Conservation (phyloP, 1,139 yeast species). For the Lodderomyces margitis region DNA sequence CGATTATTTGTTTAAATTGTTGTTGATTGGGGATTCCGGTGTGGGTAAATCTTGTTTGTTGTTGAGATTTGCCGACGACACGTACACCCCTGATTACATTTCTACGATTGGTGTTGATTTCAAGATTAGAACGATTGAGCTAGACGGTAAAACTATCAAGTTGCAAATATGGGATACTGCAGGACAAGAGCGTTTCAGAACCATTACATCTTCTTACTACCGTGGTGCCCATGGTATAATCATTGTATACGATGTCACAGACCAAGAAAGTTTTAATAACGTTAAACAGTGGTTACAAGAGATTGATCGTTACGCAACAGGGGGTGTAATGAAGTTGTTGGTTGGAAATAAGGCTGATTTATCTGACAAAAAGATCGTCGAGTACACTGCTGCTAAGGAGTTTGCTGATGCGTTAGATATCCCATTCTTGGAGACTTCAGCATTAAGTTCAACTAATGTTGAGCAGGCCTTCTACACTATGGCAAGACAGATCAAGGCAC, state of each 20-base stretch:
- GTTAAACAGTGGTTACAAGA: constrained; percentile 99
- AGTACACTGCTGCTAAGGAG: constrained; percentile 94
- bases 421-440: constrained; percentile 96
- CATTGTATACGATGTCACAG: constrained; percentile 96
- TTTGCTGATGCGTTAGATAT: constrained; percentile 95
- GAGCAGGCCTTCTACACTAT: constrained; percentile 98
- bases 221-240: constrained; percentile 99
- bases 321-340: constrained; percentile 91
- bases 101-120: constrained; percentile 98
- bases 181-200: constrained; percentile 97
- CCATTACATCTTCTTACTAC: constrained; percentile 96
- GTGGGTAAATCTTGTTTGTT: constrained; percentile 96
- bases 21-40: constrained; percentile 96
- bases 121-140: constrained; percentile 93
- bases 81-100: constrained; percentile 94
- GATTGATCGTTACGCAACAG: constrained; percentile 96
- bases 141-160: constrained; percentile 96
- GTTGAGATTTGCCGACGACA: constrained; percentile 94
- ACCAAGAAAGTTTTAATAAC: constrained; percentile 94
- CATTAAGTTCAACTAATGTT: constrained; percentile 91
- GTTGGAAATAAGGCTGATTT: constrained; percentile 98
- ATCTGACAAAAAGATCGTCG: constrained; percentile 91
- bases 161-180: constrained; percentile 99
- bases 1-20: constrained; percentile 93
- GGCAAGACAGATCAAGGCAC: constrained; percentile 98